Evolutionary conservation across 371 early-diverging fungal species (phyloP).

Genomic region (Rhizomucor pusillus): DNA sequence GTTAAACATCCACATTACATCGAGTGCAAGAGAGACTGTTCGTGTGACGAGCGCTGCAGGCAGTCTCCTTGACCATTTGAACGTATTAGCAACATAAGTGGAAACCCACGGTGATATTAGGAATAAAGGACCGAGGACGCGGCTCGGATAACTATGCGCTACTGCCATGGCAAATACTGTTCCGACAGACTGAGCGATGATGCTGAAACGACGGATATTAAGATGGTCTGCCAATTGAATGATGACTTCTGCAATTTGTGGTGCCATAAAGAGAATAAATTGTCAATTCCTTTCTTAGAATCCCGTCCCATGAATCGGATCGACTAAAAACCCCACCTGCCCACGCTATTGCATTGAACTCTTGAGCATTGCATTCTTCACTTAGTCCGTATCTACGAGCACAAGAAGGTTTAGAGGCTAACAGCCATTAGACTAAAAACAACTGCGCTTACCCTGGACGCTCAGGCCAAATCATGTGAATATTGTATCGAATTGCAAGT

Average conservation of each 20-base stretch:
- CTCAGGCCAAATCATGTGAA: slow-evolving; percentile 50
- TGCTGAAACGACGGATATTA: slow-evolving; percentile 26
- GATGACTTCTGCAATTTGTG: slow-evolving; percentile 27
- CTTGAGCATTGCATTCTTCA: slow-evolving; percentile 36
- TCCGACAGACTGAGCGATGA: slow-evolving; percentile 52
- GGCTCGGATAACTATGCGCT: slow-evolving; percentile 31
- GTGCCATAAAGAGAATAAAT: not conserved
- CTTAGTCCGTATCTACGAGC: slow-evolving; percentile 40
- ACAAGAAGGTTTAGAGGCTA: not conserved
- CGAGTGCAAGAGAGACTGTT: slow-evolving; percentile 42
- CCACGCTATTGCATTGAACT: slow-evolving; percentile 46
- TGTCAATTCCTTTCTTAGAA: slow-evolving; percentile 1
- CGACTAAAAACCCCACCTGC: too few species aligned
- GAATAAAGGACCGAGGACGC: slow-evolving; percentile 38
- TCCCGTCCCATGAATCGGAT: too few species aligned
- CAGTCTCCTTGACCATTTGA: slow-evolving; percentile 47
- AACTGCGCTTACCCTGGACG: slow-evolving; percentile 37
- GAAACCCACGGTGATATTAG: slow-evolving; percentile 56
- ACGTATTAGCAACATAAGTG: slow-evolving; percentile 46
- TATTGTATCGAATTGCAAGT: slow-evolving; percentile 25
- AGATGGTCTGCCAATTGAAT: slow-evolving; percentile 42
- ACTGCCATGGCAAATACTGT: slow-evolving; percentile 46
- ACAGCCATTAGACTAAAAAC: not conserved
- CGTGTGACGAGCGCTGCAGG: slow-evolving; percentile 42
- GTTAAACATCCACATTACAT: slow-evolving; percentile 48